Evolutionary conservation across 768 basidiomycete species (phyloP).

Genomic region (Mycena epipterygia): DNA sequence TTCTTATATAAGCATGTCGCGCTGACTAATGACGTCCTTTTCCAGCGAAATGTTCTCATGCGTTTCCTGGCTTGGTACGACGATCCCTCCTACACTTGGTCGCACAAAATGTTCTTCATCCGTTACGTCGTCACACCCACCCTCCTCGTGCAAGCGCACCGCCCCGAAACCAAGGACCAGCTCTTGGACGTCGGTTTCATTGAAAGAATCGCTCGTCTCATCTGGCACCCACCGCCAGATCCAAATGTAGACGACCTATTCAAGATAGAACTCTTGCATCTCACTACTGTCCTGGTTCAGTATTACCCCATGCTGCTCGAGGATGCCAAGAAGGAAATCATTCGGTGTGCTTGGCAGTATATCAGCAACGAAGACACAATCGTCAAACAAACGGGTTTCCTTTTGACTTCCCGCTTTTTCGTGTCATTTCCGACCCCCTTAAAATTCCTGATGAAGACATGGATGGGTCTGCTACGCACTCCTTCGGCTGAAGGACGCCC

Average conservation of each 20-base stretch:
- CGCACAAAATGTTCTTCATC: conserved; percentile 84
- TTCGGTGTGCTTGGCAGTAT: conserved; percentile 93
- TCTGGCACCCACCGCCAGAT: conserved; percentile 87
- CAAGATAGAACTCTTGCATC: conserved; percentile 90
- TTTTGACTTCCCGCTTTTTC: conserved; percentile 93
- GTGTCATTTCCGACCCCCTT: conserved; percentile 88
- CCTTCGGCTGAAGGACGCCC: conserved; percentile 80
- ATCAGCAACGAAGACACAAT: conserved; percentile 89
- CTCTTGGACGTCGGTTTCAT: conserved; percentile 83
- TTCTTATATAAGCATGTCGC: conserved; percentile 93
- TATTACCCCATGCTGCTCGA: conserved; percentile 84
- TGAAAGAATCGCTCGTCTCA: conserved; percentile 72
- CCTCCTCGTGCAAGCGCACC: conserved; percentile 81
- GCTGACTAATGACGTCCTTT: conserved; percentile 72
- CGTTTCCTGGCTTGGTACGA: conserved; percentile 91
- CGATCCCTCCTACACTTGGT: conserved; percentile 70
- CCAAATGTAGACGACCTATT: conserved; percentile 82
- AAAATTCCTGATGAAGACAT: conserved; percentile 92
- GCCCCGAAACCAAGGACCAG: conserved; percentile 63
- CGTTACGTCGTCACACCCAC: conserved; percentile 91
- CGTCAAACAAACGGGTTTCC: conserved; percentile 93
- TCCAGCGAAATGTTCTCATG: conserved; percentile 85
- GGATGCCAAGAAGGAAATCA: conserved; percentile 90
- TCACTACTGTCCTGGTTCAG: conserved; percentile 91
- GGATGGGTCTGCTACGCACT: conserved; percentile 89